These are phyloP conservation scores for Adansonia gregorii DNA, from an alignment of 441 rosid species.

Conservation along the genomic window DNA sequence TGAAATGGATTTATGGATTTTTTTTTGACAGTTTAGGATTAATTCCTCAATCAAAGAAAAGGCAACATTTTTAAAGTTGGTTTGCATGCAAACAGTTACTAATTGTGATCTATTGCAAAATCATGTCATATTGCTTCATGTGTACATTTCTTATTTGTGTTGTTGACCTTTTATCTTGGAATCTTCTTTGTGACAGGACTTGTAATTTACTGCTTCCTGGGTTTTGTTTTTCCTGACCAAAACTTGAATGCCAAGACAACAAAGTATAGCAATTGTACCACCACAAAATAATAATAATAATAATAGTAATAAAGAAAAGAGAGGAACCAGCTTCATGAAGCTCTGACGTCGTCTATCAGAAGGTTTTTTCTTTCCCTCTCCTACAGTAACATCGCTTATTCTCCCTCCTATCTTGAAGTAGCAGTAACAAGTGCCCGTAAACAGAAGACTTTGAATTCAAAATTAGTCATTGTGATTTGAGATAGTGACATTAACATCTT, in stretches of 20 bases:
- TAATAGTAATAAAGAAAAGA: neutral
- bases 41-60: neutral
- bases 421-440: neutral
- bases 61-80: neutral
- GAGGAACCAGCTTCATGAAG: neutral
- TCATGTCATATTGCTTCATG: neutral
- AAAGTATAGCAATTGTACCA: too few species aligned
- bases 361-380: neutral
- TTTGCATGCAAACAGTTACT: neutral
- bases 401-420: neutral
- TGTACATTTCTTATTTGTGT: neutral
- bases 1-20: neutral
- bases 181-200: neutral
- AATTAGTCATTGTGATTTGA: neutral
- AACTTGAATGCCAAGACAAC: neutral
- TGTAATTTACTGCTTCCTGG: neutral
- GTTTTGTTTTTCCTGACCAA: neutral
- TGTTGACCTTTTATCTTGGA: neutral
- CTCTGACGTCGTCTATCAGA: neutral
- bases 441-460: neutral
- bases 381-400: neutral
- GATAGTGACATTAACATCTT: neutral
- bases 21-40: too few species aligned
- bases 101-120: neutral
- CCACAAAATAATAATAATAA: neutral